Conservation (phyloP, 225 moss, liverwort and hornwort genomes). For the Lunularia cruciata region DNA sequence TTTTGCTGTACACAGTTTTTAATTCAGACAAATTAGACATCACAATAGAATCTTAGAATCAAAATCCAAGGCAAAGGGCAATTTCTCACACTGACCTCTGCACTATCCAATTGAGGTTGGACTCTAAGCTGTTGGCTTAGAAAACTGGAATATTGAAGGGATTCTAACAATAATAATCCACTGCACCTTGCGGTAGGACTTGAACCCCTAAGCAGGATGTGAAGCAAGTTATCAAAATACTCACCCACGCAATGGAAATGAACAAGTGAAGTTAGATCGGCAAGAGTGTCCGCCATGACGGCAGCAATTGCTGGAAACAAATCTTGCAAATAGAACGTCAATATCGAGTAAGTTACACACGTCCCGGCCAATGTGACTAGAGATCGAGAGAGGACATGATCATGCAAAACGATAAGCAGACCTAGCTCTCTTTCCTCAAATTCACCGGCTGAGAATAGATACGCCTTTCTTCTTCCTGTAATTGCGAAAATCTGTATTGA, state of each 20-base stretch:
- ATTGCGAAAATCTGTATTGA: too few relatives aligned
- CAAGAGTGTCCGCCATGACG: conserved; percentile 26
- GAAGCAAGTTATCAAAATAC: not conserved
- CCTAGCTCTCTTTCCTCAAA: too few relatives aligned
- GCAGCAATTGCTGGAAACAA: not conserved
- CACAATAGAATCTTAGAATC: not conserved
- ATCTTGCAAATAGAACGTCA: too few relatives aligned
- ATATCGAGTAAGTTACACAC: too few relatives aligned
- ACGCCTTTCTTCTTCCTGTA: too few relatives aligned
- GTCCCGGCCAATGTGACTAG: too few relatives aligned
- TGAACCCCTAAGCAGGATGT: not conserved
- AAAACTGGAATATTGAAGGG: not conserved
- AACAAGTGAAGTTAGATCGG: conserved; percentile 29
- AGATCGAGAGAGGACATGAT: too few relatives aligned
- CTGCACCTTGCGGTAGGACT: not conserved
- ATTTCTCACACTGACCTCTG: too few relatives aligned
- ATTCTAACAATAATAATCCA: not conserved
- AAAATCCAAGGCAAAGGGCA: not conserved
- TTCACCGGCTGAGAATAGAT: too few relatives aligned
- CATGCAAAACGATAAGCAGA: too few relatives aligned
- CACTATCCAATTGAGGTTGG: not conserved
- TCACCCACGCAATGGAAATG: conserved; percentile 43
- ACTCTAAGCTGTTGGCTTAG: not conserved
- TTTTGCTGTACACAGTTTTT: too few relatives aligned
- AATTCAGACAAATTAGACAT: not conserved